Conservation (phyloP, 352 stramenopile genomes). For the Globisporangium camurandrum region DNA sequence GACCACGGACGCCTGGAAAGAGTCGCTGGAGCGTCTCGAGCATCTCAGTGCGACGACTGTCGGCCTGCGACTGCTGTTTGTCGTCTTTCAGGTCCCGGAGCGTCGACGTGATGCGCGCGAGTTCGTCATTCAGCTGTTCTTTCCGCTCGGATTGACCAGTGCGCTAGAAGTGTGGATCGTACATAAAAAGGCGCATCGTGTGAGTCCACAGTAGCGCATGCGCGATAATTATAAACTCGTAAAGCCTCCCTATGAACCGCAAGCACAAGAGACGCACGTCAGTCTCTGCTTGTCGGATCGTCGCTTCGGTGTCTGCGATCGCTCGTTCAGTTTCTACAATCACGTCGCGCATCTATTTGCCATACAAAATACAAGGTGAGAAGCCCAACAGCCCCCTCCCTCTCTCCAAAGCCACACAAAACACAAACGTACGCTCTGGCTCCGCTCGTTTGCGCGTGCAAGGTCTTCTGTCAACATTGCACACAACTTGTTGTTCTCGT, state of each 20-base stretch:
- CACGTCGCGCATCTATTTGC: slow-evolving; percentile 52
- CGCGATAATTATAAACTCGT: background rate
- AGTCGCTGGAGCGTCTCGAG: slow-evolving; percentile 78
- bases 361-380: background rate
- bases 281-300: slow-evolving; percentile 43
- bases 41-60: slow-evolving; percentile 72
- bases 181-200: background rate
- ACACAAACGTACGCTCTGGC: slow-evolving; percentile 34
- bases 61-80: slow-evolving; percentile 87
- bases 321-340: slow-evolving; percentile 51
- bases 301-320: slow-evolving; percentile 42
- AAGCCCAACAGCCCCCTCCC: background rate
- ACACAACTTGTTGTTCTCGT: slow-evolving; percentile 66
- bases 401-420: background rate
- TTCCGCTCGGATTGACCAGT: slow-evolving; percentile 51
- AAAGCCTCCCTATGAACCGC: background rate
- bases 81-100: slow-evolving; percentile 91
- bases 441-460: slow-evolving; percentile 48
- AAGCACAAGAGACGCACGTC: slow-evolving; percentile 24
- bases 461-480: slow-evolving; percentile 55
- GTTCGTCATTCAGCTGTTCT: slow-evolving; percentile 50
- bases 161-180: too few species aligned
- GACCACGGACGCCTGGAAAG: slow-evolving; percentile 91
- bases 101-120: slow-evolving; percentile 71
- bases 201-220: background rate